Evolutionary conservation across 1,284 basidiomycete species (phyloP).

Genomic region (Neonothopanus nambi): DNA sequence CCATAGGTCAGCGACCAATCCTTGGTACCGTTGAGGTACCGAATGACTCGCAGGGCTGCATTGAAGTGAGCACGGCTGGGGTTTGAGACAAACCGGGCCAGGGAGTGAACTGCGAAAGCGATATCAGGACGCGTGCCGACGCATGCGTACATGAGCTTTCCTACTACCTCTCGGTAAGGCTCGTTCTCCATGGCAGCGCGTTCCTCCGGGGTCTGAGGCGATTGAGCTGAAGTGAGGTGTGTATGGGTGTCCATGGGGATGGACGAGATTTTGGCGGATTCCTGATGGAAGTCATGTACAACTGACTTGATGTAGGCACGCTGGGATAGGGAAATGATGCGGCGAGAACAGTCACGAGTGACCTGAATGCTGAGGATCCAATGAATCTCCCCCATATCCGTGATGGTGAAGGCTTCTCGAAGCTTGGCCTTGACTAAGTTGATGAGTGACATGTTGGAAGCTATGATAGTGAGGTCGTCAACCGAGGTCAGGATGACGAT

Average conservation of each 20-base stretch:
- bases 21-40: too few species aligned
- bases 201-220: neutral
- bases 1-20: too few species aligned
- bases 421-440: too few species aligned
- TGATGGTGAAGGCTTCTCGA: too few species aligned
- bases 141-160: conserved; percentile 22
- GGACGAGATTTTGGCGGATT: conserved; percentile 5
- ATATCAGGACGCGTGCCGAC: conserved; percentile 18
- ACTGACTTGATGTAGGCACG: conserved; percentile 23
- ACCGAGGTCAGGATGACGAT: conserved; percentile 27
- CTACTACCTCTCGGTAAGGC: conserved; percentile 15
- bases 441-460: conserved; percentile 19
- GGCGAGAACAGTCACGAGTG: neutral
- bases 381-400: too few species aligned
- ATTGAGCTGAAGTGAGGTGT: neutral
- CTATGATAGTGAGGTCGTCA: conserved; percentile 23
- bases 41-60: conserved; percentile 14
- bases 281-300: conserved; percentile 14
- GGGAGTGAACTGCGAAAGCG: conserved; percentile 7
- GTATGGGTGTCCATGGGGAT: conserved; percentile 12
- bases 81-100: conserved; percentile 13
- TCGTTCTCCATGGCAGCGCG: neutral
- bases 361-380: too few species aligned
- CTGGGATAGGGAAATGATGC: conserved; percentile 29
- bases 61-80: conserved; percentile 14